Base-by-base conservation (phyloP, 352 stramenopile genomes). In the Blastocystis sp. region DNA sequence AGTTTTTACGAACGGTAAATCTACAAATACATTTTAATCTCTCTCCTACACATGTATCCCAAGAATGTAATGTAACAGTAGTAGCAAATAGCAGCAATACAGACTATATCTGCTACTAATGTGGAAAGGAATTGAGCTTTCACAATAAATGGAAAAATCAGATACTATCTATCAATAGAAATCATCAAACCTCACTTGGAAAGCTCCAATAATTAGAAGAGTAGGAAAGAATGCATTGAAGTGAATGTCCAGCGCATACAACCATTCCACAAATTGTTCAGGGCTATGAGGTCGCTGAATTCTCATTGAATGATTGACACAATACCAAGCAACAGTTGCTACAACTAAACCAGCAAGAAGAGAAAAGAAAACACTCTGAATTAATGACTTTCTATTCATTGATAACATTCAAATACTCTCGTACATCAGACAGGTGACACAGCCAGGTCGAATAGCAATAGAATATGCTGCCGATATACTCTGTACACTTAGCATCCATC, bases 171-270 rank as follows among this genome's bases (percentile, higher is more conserved):
- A 27, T 91, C 90, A 90, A 92, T 90, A 91, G 54, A 68, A 22
- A 78, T 13, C 3, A 6, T 24, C 54, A 37, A 24, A 24, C 11
- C 19, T 7, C n/a, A 96, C 92, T 91, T 96, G 92, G 6, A 95
- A 91, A 91, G 98, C 93, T 93, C 98, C 98, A 76, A 98, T 93
- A 87, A 98, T 93, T 9, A 98, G 92, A 90, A 98, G 98, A 40
- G 98, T 90, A 66, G 97, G 94, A 84, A 98, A 98, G 92, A 99
- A 99, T 51, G 95, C 94, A 93, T 99, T 99, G 93, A 95, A 98
- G 92, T 99, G 97, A 90, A 99, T 98, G 92, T 99, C 97, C 91
- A 99, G 98, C 22, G 97, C 96, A 91, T 98, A 99, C 73, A 99
- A 93, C 96, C 95, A 99, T 93, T 99, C 97, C 6, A 99, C 97